Evolutionary conservation across 139 green algal genomes (phyloP), one percentile per base, ranked within the genome.

Genomic region (Chlamydomonas sphaeroides): DNA sequence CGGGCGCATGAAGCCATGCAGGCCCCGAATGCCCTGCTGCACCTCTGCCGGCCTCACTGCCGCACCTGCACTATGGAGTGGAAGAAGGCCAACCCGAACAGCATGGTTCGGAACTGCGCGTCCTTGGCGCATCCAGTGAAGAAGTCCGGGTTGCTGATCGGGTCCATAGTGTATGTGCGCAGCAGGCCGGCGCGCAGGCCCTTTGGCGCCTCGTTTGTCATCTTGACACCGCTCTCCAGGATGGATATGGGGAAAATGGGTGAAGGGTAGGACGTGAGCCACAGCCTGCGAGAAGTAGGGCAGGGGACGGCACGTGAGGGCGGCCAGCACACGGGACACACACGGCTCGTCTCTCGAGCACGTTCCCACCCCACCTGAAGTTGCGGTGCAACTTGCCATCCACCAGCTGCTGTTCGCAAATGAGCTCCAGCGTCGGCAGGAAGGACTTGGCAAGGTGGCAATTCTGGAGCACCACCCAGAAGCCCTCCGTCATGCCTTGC

Each of bases 391-490:
- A 89, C 68, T 90, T 91, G 35, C 86, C 92, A 51, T 92, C 83
- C 63, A 91, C 88, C 45, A 95, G 88, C 82, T 92, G 86, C 80
- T 91, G 78, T 85, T 96, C 93, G 79, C 89, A 94, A 30, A 96
- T 90, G 39, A 93, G 81, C 87, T 97, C 94, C 51, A 97, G 90
- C 28, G 85, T 86, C 0, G 93, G 89, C 80, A 96, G 79, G 76
- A 93, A 96, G 72, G 67, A 87, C 84, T 90, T 92, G n/a, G 91
- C 91, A 39, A 96, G 90, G 84, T 96, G 93, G 87, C 93, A 96
- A 85, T 96, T 96, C 90, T 94, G 39, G 61, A 95, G 92, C 38
- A 93, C 90, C 68, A 97, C 92, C 93, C 93, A 97, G 84, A 92
- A 94, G 49, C 93, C 93, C 68, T 92, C 85, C 48, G 85, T 39